phyloP scores from a whole-genome alignment of 257 asterid species.

The Gynochthodes officinalis region DNA sequence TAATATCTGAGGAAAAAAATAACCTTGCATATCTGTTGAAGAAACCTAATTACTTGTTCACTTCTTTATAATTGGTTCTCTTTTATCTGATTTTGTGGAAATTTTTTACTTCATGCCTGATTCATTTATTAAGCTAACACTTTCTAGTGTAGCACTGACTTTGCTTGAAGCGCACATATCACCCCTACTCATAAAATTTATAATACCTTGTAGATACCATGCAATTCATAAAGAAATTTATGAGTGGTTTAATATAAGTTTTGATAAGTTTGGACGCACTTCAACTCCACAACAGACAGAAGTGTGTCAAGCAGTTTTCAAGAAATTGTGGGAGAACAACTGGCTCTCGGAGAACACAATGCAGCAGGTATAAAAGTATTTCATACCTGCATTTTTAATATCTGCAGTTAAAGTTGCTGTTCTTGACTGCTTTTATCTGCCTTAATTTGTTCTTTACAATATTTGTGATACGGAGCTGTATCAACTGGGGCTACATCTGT shows the following conservation, averaged over 20 bases:
- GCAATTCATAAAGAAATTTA: slow-evolving; percentile 79
- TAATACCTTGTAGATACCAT: slow-evolving; percentile 49
- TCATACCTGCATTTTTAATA: background rate
- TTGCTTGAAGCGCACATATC: background rate
- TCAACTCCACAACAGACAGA: slow-evolving; percentile 87
- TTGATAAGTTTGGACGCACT: slow-evolving; percentile 92
- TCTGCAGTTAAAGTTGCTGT: slow-evolving; percentile 7
- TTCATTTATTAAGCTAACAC: background rate
- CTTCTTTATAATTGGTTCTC: too few species aligned
- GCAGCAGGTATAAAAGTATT: slow-evolving; percentile 59
- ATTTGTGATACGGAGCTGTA: slow-evolving; percentile 11
- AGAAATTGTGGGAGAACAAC: slow-evolving; percentile 59
- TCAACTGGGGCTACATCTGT: slow-evolving; percentile 8
- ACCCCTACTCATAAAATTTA: background rate
- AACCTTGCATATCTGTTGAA: background rate
- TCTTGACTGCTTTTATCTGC: background rate
- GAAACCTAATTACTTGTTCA: background rate
- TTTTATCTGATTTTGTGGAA: background rate
- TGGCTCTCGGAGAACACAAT: slow-evolving; percentile 79
- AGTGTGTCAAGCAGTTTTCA: slow-evolving; percentile 82
- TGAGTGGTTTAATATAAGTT: slow-evolving; percentile 78
- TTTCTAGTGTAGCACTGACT: background rate
- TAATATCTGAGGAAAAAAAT: too few species aligned
- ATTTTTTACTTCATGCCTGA: background rate
- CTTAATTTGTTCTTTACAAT: background rate